A percentile compares a stretch with the other conserved stretches of the same genome.
Conservation (phyloP, 306 rosid genomes). For the Glycine latifolia region DNA sequence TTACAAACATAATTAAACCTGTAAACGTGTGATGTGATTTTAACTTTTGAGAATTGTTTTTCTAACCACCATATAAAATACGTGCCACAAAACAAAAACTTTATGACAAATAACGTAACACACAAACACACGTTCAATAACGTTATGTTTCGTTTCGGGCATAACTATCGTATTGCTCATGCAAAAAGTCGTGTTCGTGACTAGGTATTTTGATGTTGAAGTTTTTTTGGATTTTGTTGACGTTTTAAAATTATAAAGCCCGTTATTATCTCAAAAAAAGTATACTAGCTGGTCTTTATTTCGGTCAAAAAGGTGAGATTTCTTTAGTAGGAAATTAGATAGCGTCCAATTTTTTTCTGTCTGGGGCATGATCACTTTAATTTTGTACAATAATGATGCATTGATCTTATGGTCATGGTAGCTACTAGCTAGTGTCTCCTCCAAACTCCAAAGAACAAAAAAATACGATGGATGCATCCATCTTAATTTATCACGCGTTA, state of each 20-base stretch:
- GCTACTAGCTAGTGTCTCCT: conserved; percentile 27
- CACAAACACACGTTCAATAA: conserved; percentile 34
- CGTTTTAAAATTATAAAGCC: conserved; percentile 5
- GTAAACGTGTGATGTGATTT: conserved; percentile 23
- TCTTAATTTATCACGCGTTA: not conserved
- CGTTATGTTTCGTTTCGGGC: conserved; percentile 18
- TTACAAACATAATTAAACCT: not conserved
- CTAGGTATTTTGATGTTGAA: conserved; percentile 29
- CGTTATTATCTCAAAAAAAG: conserved; percentile 42
- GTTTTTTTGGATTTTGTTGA: not conserved
- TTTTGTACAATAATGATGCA: conserved; percentile 33
- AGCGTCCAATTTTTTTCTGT: conserved; percentile 36
- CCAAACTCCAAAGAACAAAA: conserved; percentile 28
- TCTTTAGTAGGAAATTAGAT: conserved; percentile 35
- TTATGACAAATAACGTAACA: conserved; percentile 26
- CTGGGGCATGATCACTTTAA: conserved; percentile 37
- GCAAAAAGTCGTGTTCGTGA: conserved; percentile 44
- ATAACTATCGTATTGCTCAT: conserved; percentile 28
- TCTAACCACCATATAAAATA: conserved; percentile 1
- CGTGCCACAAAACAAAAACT: conserved; percentile 9
- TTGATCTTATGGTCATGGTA: conserved; percentile 24
- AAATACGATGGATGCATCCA: not conserved
- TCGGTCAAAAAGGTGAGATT: conserved; percentile 43
- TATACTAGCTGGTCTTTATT: conserved; percentile 22
- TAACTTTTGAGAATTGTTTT: conserved; percentile 34